Conservation (phyloP, 2,329 filamentous ascomycete genomes). For the Lecanicillium sp. region DNA sequence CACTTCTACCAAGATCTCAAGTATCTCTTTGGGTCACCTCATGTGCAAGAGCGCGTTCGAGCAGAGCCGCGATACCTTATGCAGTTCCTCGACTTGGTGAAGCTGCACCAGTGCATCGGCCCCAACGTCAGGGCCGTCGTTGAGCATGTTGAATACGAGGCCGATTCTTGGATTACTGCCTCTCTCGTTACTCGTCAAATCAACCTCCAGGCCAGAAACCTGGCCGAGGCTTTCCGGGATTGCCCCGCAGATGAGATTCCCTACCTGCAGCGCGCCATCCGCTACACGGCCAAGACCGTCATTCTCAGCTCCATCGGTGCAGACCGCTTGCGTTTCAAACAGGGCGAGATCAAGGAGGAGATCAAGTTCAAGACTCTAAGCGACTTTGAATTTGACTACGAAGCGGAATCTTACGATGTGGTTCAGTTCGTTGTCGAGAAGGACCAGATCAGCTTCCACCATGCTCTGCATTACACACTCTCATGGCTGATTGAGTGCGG, state of each 20-base stretch:
- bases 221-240: constrained; percentile 78
- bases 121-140: constrained; percentile 86
- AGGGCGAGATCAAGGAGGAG: constrained; percentile 82
- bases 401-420: constrained; percentile 54
- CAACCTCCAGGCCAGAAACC: constrained; percentile 82
- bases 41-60: constrained; percentile 80
- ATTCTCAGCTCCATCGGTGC: constrained; percentile 83
- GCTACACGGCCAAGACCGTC: constrained; percentile 71
- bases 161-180: constrained; percentile 95
- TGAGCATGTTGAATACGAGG: constrained; percentile 97
- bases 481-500: constrained; percentile 94
- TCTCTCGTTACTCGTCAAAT: constrained; percentile 92
- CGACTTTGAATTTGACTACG: constrained; percentile 73
- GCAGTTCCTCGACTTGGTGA: constrained; percentile 93
- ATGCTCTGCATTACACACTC: constrained; percentile 89
- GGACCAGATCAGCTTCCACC: constrained; percentile 93
- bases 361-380: constrained; percentile 72
- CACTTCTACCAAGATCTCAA: constrained; percentile 96
- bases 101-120: constrained; percentile 94
- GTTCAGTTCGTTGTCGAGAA: constrained; percentile 85
- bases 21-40: constrained; percentile 80
- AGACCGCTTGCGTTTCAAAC: constrained; percentile 79
- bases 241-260: constrained; percentile 57
- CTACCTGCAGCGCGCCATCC: constrained; percentile 65
- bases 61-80: constrained; percentile 80